Evolutionary conservation across 345 rosid species (phyloP).

Genomic region (Laguncularia racemosa): DNA sequence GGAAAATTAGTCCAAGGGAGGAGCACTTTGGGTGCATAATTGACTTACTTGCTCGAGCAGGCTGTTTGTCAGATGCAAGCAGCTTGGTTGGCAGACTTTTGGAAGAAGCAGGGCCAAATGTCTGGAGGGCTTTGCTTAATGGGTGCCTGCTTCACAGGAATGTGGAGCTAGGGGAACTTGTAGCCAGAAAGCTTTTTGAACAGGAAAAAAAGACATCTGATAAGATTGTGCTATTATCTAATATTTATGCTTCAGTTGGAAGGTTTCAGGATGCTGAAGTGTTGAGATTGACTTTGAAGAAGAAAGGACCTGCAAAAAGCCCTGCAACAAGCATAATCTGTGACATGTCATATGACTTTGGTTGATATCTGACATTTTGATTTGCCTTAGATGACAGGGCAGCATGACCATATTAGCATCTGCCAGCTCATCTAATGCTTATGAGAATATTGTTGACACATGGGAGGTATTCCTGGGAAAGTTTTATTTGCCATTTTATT

Average conservation of each 20-base stretch:
- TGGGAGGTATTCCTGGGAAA: no score
- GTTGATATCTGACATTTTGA: constrained; percentile 13
- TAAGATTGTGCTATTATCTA: constrained; percentile 29
- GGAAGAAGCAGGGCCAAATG: constrained; percentile 21
- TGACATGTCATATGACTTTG: constrained; percentile 10
- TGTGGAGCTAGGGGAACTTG: constrained; percentile 30
- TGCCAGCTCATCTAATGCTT: no score
- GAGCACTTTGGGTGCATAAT: constrained; percentile 31
- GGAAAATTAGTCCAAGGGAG: constrained; percentile 21
- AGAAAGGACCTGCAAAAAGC: constrained; percentile 22
- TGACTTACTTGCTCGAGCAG: constrained; percentile 36
- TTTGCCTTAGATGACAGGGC: no score
- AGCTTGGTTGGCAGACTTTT: constrained; percentile 9
- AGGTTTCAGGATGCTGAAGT: constrained; percentile 43
- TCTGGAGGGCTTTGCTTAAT: constrained; percentile 32
- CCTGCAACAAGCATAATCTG: constrained; percentile 27
- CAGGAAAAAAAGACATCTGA: constrained; percentile 17
- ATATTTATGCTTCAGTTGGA: constrained; percentile 37
- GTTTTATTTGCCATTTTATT: no score
- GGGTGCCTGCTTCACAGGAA: constrained; percentile 33
- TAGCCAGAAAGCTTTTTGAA: constrained; percentile 20
- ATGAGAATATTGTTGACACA: no score
- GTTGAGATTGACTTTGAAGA: constrained; percentile 23
- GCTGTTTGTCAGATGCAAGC: constrained; percentile 28
- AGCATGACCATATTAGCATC: no score